Evolutionary conservation across 2,329 filamentous ascomycete genomes (phyloP), one percentile per base, ranked within the genome.

Genomic region (Geosmithia putterillii): DNA sequence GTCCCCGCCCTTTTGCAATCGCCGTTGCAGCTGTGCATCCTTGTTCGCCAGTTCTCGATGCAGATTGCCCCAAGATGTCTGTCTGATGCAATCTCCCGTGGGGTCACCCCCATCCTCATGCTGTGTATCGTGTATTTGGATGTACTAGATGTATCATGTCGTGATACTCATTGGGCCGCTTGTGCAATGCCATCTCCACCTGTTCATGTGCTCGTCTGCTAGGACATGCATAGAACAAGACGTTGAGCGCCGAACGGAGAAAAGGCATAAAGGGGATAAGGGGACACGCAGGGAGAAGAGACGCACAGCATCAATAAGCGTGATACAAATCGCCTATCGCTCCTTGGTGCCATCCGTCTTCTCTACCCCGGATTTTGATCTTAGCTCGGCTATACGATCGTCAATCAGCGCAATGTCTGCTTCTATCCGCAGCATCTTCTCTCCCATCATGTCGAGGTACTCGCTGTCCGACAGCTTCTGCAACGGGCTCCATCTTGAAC

Each of bases 321-420:
- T 12, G 28, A 12, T 12, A 32, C 28, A 32, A 12, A 12, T 32
- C 10, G 5, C 15, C 28, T 32, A 12, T 32, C 15, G 28, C 10
- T 32, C 15, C 28, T 32, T n/a, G n/a, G n/a, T n/a, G n/a, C n/a
- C 6, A 6, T 32, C 28, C 10, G 28, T 12, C 10, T 14, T 32
- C 28, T 12, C 10, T 32, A 14, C 10, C 34, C 20, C n/a, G 8
- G 32, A n/a, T 40, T 19, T 28, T 34, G 28, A 8, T 43, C 52
- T 48, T 18, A 69, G 42, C 38, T 62, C 58, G 2, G 56, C 72
- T 50, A 92, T 85, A 54, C 77, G 79, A 43, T 90, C 86, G 53
- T 92, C 84, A 32, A 90, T 69, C 5, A 92, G 59, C 0, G 84
- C 79, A 58, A 92, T 87, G 47, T 90, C 83, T 1, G 76, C 83